Percentiles rank a stretch among this genome's conserved stretches.
Conservation (phyloP, 2,329 filamentous ascomycete species). For the Venturia pyrina region DNA sequence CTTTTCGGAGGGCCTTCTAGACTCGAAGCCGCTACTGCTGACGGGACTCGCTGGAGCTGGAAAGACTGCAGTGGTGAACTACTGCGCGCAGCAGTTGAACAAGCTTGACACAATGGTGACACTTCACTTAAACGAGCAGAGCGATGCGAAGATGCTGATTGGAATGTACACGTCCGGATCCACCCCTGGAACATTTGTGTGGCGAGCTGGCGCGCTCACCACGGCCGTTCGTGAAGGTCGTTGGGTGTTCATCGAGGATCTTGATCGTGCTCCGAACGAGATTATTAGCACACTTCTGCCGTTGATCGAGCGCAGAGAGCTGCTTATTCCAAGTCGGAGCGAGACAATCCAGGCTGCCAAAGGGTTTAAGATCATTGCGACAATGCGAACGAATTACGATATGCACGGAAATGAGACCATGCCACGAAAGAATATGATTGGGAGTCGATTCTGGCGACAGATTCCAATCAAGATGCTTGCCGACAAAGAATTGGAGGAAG, state of each 20-base stretch:
- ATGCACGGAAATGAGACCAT: constrained; percentile 61
- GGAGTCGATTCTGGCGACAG: constrained; percentile 74
- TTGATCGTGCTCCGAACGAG: constrained; percentile 89
- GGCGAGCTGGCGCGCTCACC: constrained; percentile 86
- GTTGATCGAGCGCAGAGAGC: constrained; percentile 82
- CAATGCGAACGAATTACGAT: constrained; percentile 56
- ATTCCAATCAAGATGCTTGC: constrained; percentile 59
- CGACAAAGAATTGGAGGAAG: constrained; percentile 60
- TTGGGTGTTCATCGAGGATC: constrained; percentile 95
- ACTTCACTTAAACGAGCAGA: constrained; percentile 94
- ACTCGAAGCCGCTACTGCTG: constrained; percentile 63
- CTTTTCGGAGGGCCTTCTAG: constrained; percentile 59
- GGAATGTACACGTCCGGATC: constrained; percentile 88
- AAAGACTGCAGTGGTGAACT: constrained; percentile 78
- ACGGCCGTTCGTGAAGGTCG: constrained; percentile 88
- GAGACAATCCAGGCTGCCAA: constrained; percentile 74
- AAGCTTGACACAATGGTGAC: constrained; percentile 80
- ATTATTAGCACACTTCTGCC: constrained; percentile 89
- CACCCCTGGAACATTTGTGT: constrained; percentile 80
- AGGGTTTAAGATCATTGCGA: constrained; percentile 86
- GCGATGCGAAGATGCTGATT: constrained; percentile 90
- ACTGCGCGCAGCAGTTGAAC: constrained; percentile 70
- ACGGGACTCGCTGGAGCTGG: constrained; percentile 77
- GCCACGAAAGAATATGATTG: constrained; percentile 61
- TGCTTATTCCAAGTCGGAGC: constrained; percentile 80